Conservation (phyloP, 208 protist genomes). For the Crithidia expoeki region DNA sequence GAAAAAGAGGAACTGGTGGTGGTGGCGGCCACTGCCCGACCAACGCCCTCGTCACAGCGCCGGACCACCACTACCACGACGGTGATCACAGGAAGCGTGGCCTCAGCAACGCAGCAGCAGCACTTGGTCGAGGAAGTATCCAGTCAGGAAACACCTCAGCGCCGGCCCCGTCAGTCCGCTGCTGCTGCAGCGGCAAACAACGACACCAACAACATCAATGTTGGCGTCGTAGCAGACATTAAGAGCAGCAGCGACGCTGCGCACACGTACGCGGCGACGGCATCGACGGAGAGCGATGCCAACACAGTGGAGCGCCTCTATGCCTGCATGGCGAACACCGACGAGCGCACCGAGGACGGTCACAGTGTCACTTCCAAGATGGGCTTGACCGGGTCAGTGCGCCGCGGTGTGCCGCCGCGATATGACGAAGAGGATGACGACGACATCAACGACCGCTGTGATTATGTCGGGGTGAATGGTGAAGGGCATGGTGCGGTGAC, state of each 20-base stretch:
- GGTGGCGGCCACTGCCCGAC: not conserved
- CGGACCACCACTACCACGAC: not conserved
- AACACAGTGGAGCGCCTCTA: conserved; percentile 26
- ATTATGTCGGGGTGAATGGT: not conserved
- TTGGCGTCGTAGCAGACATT: not conserved
- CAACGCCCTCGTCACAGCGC: not conserved
- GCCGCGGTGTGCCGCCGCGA: conserved; percentile 12
- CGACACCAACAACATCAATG: not conserved
- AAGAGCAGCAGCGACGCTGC: conserved; percentile 5
- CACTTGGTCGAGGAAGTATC: not conserved
- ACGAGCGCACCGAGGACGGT: conserved; percentile 28
- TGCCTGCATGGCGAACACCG: conserved; percentile 29
- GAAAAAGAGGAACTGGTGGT: not conserved
- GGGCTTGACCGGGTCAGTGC: conserved; percentile 31
- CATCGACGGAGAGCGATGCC: not conserved
- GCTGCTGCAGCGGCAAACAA: not conserved
- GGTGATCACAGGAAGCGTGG: not conserved
- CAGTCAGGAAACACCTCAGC: conserved; percentile 31
- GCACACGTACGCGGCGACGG: not conserved
- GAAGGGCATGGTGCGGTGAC: conserved; percentile 7
- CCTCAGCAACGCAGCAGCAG: not conserved
- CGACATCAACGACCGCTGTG: not conserved
- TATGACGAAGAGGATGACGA: conserved; percentile 5
- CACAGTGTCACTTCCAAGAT: conserved; percentile 28
- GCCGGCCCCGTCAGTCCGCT: not conserved